Evolutionary conservation across 805 yeast species (phyloP), one percentile per base, ranked within the genome.

Genomic region (Schwanniomyces occidentalis): DNA sequence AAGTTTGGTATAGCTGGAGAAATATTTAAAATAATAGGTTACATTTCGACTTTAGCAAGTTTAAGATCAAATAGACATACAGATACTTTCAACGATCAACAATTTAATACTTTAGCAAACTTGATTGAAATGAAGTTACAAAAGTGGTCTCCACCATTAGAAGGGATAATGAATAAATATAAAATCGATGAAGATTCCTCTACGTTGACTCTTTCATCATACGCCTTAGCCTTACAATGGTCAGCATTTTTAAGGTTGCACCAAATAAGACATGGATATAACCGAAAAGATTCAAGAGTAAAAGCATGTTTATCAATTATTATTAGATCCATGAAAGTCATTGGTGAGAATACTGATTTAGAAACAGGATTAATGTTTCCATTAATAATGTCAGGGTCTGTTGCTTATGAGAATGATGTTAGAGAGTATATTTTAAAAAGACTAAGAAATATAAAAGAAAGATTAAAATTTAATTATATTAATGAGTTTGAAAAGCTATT

Each of bases 1-100:
- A 50, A 44, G 29, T 53, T 51, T 35, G 61, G 61, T 6, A 49
- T 56, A 10, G 58, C 54, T 6, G 61, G 61, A 3, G 58, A 56
- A 23, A 47, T 55, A 6, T 53, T 48, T 44, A 55, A 45, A n/a
- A 44, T 41, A 3, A 38, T 54, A 40, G 60, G 60, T 5, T 52
- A 50, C 32, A 54, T 54, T 10, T 50, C 56, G 5, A 52, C 60
- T 4, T 33, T 54, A 10, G 46, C 60, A 2, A 50, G 57, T 33
- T 28, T 51, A 8, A 35, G 60, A 31, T 27, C 32, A 13, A 31
- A 27, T 6, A 34, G 59, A 10, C 34, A 38, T 20, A 35, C 40
- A 13, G 39, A 45, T 12, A 38, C 40, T 9, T 47, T 37, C 12
- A 46, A 48, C 27, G 58, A 52, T 25, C 29, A 27, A n/a, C 47